Percentiles rank a stretch among this genome's conserved stretches.
Conservation (phyloP, 179 eudicot genomes). For the Camellia oleifera region DNA sequence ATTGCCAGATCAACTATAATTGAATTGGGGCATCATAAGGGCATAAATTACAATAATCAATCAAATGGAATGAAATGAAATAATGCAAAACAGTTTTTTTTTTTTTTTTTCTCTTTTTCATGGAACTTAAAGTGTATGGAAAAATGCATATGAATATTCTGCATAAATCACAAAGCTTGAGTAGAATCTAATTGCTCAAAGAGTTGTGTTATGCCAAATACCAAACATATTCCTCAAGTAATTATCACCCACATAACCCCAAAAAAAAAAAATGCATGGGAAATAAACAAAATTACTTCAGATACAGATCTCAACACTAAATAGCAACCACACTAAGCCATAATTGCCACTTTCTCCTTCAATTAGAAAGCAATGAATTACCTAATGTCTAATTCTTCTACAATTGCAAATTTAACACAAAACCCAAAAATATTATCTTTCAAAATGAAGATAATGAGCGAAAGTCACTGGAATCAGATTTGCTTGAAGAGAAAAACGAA, state of each 20-base stretch:
- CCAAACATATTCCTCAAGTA: background rate
- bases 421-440: background rate
- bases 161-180: background rate
- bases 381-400: background rate
- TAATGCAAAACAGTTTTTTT: background rate
- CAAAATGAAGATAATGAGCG: background rate
- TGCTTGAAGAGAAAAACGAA: background rate
- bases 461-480: background rate
- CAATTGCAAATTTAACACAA: background rate
- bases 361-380: background rate
- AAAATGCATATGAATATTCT: background rate
- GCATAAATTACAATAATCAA: background rate
- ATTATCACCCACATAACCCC: background rate
- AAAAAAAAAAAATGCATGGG: background rate
- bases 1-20: background rate
- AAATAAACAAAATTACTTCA: background rate
- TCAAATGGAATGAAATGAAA: background rate
- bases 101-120: background rate
- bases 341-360: background rate
- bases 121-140: background rate
- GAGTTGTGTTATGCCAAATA: background rate
- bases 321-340: background rate
- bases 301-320: background rate
- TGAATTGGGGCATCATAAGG: background rate
- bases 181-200: background rate